phyloP scores from a whole-genome alignment of 2,329 filamentous ascomycete genomes.

The Chaetothyriales sp. region DNA sequence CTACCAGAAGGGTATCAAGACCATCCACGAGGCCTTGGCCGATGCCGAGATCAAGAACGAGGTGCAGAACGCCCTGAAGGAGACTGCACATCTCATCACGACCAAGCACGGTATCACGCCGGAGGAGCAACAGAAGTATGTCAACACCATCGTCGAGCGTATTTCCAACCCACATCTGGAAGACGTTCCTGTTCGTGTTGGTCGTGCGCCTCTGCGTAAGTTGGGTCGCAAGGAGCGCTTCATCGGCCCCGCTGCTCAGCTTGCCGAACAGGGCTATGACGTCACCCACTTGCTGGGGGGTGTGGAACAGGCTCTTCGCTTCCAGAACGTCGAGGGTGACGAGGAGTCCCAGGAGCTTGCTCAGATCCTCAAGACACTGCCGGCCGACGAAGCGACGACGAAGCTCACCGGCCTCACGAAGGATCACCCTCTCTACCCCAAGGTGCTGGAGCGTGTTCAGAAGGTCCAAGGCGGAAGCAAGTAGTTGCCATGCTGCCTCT shows the following conservation, averaged over 20 bases:
- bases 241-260: slow-evolving; percentile 75
- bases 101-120: slow-evolving; percentile 67
- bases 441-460: slow-evolving; percentile 62
- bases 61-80: slow-evolving; percentile 63
- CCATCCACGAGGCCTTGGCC: slow-evolving; percentile 74
- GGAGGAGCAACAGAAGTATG: slow-evolving; percentile 68
- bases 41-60: slow-evolving; percentile 66
- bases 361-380: slow-evolving; percentile 63
- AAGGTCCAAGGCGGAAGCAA: slow-evolving; percentile 51
- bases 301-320: slow-evolving; percentile 82
- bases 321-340: slow-evolving; percentile 86
- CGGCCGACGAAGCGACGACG: slow-evolving; percentile 57
- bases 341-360: slow-evolving; percentile 78
- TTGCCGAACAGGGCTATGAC: slow-evolving; percentile 64
- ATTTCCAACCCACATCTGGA: slow-evolving; percentile 71
- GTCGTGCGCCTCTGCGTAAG: slow-evolving; percentile 86
- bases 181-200: slow-evolving; percentile 87
- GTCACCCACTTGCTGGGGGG: slow-evolving; percentile 63
- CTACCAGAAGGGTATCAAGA: slow-evolving; percentile 69
- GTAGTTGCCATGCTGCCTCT: slow-evolving; percentile 18
- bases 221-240: slow-evolving; percentile 90
- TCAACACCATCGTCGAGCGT: slow-evolving; percentile 78
- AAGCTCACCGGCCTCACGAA: slow-evolving; percentile 70
- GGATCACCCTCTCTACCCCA: slow-evolving; percentile 59
- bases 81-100: slow-evolving; percentile 76